Evolutionary conservation across 495 filamentous ascomycete genomes (phyloP).

Genomic region (Articulospora tetracladia): DNA sequence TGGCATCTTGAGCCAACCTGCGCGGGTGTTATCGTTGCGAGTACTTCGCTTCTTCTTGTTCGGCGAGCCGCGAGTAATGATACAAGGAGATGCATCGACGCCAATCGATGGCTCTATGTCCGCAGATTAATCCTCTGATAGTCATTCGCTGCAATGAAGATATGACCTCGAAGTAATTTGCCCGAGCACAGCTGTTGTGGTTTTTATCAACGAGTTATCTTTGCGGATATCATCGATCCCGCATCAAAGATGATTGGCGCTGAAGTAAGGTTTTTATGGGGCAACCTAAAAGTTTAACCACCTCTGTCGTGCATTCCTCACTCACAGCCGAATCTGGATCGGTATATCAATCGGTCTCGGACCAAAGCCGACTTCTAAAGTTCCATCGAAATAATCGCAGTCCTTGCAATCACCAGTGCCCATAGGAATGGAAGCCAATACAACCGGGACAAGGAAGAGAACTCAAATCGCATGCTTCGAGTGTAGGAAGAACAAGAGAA

Average conservation of each 20-base stretch:
- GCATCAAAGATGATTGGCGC: not conserved
- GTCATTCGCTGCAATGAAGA: not conserved
- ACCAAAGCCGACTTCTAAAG: not conserved
- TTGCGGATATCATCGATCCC: not conserved
- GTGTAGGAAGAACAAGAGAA: conserved; percentile 1
- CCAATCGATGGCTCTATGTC: not conserved
- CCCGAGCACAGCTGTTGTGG: too few species aligned
- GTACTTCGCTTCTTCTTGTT: not conserved
- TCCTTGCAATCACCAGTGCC: too few species aligned
- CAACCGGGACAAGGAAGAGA: not conserved
- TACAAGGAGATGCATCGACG: too few species aligned
- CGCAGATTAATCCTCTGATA: not conserved
- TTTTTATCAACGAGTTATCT: too few species aligned
- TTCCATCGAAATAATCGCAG: not conserved
- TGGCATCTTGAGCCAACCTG: too few species aligned
- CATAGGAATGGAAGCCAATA: not conserved
- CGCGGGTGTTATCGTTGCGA: not conserved
- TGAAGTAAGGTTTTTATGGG: not conserved
- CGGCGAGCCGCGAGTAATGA: too few species aligned
- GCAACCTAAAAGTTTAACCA: too few species aligned
- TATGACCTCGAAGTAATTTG: not conserved
- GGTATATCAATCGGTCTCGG: too few species aligned
- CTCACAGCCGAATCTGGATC: too few species aligned
- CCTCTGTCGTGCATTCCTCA: too few species aligned
- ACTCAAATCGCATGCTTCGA: not conserved